Evolutionary conservation across 2,329 filamentous ascomycete species (phyloP).

Genomic region (Aspergillus pseudoterreus): DNA sequence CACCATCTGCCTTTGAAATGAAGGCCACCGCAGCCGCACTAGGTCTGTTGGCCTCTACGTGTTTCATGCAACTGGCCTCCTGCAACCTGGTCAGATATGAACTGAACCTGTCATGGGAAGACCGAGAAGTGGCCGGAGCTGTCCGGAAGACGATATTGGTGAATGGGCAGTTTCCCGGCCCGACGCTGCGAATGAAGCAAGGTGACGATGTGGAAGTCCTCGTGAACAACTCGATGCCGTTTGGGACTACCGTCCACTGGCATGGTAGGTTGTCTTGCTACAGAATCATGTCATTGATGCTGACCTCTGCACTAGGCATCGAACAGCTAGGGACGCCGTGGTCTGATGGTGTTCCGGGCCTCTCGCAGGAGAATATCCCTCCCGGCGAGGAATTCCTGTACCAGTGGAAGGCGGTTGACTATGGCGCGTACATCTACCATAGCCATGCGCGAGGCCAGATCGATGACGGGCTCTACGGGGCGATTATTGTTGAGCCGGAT

Average conservation of each 20-base stretch:
- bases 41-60: not conserved
- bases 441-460: conserved; percentile 55
- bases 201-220: conserved; percentile 27
- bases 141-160: conserved; percentile 22
- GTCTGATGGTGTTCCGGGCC: conserved; percentile 59
- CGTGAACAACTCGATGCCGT: conserved; percentile 26
- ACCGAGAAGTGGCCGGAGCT: conserved; percentile 21
- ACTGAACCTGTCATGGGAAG: conserved; percentile 22
- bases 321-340: conserved; percentile 51
- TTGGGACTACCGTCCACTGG: conserved; percentile 28
- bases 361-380: conserved; percentile 52
- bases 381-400: conserved; percentile 51
- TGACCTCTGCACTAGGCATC: conserved; percentile 17
- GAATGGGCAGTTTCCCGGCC: conserved; percentile 29
- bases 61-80: not conserved
- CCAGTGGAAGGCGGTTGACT: conserved; percentile 53
- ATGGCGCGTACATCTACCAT: conserved; percentile 62
- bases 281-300: not conserved
- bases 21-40: not conserved
- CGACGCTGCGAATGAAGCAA: conserved; percentile 22
- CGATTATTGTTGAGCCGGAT: conserved; percentile 47
- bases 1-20: not conserved
- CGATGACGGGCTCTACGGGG: conserved; percentile 58
- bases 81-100: conserved; percentile 6
- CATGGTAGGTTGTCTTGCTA: conserved; percentile 19